Evolutionary conservation across 176 grass and related monocot species (phyloP).

Genomic region (Elymus sibiricus): DNA sequence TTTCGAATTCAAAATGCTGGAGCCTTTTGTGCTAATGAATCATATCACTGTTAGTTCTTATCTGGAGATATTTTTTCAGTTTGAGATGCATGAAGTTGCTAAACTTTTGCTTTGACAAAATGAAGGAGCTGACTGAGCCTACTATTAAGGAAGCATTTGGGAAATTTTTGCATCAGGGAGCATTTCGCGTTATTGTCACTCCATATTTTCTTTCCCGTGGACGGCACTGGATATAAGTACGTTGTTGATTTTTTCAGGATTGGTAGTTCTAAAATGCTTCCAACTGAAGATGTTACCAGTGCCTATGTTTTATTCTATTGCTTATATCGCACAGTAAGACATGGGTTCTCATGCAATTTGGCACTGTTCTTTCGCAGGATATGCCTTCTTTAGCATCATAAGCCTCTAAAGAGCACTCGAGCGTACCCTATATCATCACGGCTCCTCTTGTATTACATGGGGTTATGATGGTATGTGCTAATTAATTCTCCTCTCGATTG

Average conservation of each 20-base stretch:
- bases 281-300: too few species aligned
- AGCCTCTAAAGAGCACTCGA: constrained; percentile 61
- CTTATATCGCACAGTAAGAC: too few species aligned
- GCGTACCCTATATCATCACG: constrained; percentile 67
- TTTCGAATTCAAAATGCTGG: too few species aligned
- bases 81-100: neutral
- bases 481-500: neutral
- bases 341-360: too few species aligned
- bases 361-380: too few species aligned
- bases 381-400: too few species aligned
- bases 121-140: constrained; percentile 79
- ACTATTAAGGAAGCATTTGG: constrained; percentile 75
- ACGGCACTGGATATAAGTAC: constrained; percentile 80
- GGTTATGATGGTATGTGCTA: constrained; percentile 77
- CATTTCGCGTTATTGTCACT: constrained; percentile 60
- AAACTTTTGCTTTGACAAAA: constrained; percentile 19
- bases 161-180: constrained; percentile 73
- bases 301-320: too few species aligned
- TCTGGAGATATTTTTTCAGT: neutral
- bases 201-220: constrained; percentile 94
- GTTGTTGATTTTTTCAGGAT: neutral
- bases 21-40: too few species aligned
- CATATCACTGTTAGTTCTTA: too few species aligned
- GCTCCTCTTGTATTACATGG: constrained; percentile 86
- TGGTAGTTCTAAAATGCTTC: too few species aligned